phyloP scores from a whole-genome alignment of 257 asterid genomes.

The Solanum lignicaule region DNA sequence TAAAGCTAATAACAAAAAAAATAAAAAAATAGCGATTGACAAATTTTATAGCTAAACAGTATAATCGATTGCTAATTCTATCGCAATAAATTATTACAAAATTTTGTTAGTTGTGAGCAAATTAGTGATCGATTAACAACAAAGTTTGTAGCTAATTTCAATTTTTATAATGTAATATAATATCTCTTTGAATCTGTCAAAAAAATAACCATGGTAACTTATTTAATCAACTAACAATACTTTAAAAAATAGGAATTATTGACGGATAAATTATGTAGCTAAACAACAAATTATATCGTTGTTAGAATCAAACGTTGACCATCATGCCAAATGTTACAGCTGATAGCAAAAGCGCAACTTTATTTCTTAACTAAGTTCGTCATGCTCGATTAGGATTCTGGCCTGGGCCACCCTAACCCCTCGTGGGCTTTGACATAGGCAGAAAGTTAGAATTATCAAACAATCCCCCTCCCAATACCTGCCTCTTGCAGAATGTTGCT shows the following conservation, averaged over 20 bases:
- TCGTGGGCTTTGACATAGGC: neutral
- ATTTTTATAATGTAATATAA: neutral
- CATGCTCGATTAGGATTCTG: neutral
- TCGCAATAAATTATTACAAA: neutral
- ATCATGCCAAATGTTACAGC: neutral
- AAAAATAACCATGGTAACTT: neutral
- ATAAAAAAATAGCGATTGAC: fast-evolving
- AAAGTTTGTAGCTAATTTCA: neutral
- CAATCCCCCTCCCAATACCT: neutral
- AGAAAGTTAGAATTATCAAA: neutral
- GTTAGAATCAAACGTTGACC: neutral
- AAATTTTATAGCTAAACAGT: neutral
- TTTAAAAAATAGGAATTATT: neutral
- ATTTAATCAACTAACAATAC: neutral
- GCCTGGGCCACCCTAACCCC: neutral
- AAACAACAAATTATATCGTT: neutral
- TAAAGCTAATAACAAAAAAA: too few species aligned
- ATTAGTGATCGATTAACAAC: neutral
- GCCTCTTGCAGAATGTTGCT: neutral
- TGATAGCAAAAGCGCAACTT: neutral
- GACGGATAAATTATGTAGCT: neutral
- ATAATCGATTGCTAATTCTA: neutral
- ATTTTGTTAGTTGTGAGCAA: neutral
- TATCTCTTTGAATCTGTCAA: neutral
- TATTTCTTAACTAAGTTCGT: too few species aligned